phyloP scores from a whole-genome alignment of 495 filamentous ascomycete genomes.

The Penicillium pulvis region DNA sequence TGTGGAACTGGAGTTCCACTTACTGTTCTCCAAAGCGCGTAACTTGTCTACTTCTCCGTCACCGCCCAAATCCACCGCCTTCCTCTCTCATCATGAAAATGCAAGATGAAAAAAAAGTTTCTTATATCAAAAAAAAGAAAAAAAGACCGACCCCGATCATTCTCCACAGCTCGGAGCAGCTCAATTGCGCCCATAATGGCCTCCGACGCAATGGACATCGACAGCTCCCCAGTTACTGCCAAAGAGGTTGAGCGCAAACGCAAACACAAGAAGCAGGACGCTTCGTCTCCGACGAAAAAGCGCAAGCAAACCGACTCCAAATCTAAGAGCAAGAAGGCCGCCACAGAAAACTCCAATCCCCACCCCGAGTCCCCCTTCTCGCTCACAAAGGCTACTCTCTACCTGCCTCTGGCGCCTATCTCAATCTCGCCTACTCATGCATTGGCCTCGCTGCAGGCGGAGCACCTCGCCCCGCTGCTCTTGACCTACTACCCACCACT shows the following conservation, averaged over 20 bases:
- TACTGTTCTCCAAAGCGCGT: slow-evolving; percentile 14
- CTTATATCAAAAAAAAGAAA: slow-evolving; percentile 22
- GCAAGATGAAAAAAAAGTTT: slow-evolving; percentile 40
- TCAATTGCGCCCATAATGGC: slow-evolving; percentile 40
- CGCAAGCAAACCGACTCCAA: slow-evolving; percentile 38
- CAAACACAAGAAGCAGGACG: slow-evolving; percentile 53
- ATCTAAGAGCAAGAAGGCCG: slow-evolving; percentile 32
- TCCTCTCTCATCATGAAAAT: slow-evolving; percentile 25
- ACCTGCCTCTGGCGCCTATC: slow-evolving; percentile 71
- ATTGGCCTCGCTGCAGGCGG: slow-evolving; percentile 66
- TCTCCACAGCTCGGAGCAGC: slow-evolving; percentile 22
- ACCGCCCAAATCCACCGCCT: slow-evolving; percentile 42
- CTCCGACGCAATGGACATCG: slow-evolving; percentile 48
- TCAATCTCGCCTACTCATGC: slow-evolving; percentile 63
- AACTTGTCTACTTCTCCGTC: slow-evolving; percentile 6
- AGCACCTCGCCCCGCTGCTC: slow-evolving; percentile 75
- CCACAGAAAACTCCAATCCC: slow-evolving; percentile 15
- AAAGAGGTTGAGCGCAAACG: slow-evolving; percentile 45
- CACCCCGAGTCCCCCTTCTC: slow-evolving; percentile 57
- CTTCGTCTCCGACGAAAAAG: slow-evolving; percentile 53
- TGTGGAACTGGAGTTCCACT: neutral
- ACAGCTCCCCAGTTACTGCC: slow-evolving; percentile 25
- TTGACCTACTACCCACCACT: slow-evolving; percentile 75
- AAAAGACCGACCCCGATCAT: slow-evolving; percentile 13
- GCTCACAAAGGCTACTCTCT: slow-evolving; percentile 63